phyloP scores from a whole-genome alignment of 2,329 filamentous ascomycete species.

The Colletotrichum eleusines region DNA sequence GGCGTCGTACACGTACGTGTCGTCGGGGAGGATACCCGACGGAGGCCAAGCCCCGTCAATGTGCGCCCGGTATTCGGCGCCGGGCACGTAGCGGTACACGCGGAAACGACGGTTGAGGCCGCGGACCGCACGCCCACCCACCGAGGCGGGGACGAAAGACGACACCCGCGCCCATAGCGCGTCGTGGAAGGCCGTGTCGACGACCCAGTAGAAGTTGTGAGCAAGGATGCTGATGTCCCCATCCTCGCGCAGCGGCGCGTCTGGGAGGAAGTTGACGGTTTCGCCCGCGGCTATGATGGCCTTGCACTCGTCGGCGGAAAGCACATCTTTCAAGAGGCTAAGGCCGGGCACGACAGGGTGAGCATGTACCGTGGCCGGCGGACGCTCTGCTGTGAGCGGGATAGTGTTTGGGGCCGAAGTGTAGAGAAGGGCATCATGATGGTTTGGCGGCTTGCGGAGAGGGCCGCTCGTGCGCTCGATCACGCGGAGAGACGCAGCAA shows the following conservation, averaged over 20 bases:
- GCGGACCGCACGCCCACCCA: conserved; percentile 68
- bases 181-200: conserved; percentile 72
- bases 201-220: conserved; percentile 81
- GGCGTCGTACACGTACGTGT: conserved; percentile 74
- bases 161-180: conserved; percentile 72
- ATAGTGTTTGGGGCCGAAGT: conserved; percentile 70
- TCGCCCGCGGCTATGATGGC: conserved; percentile 77
- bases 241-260: conserved; percentile 75
- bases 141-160: conserved; percentile 65
- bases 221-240: conserved; percentile 74
- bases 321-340: conserved; percentile 69
- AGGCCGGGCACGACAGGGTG: conserved; percentile 75
- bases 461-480: conserved; percentile 72
- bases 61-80: conserved; percentile 78
- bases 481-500: conserved; percentile 62
- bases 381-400: conserved; percentile 57
- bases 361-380: conserved; percentile 64
- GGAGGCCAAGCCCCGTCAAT: conserved; percentile 82
- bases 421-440: conserved; percentile 74
- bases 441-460: conserved; percentile 75
- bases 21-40: conserved; percentile 69
- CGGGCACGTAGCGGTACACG: conserved; percentile 79
- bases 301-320: conserved; percentile 72
- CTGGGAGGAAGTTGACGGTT: conserved; percentile 73
- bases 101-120: conserved; percentile 78